Evolutionary conservation across 192 early-diverging fungal species (phyloP).

Genomic region (Podila epicladia): DNA sequence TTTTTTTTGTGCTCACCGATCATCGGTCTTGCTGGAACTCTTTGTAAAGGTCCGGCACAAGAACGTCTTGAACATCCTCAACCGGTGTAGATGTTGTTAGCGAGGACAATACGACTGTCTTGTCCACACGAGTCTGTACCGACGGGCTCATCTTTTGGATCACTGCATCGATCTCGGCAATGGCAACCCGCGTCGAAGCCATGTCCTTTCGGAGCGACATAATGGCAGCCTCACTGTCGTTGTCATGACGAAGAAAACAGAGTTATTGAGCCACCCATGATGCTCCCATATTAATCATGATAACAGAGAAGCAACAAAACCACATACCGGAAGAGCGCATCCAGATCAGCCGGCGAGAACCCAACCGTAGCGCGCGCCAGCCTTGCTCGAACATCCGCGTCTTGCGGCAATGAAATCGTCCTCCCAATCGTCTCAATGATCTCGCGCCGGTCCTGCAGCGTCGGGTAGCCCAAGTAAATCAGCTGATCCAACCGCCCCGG

Average conservation of each 20-base stretch:
- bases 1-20: too few relatives aligned
- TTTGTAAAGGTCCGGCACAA: constrained; percentile 21
- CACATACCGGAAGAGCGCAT: constrained; percentile 64
- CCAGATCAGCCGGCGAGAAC: constrained; percentile 85
- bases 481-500: constrained; percentile 91
- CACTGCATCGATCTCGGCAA: constrained; percentile 22
- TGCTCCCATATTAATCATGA: not conserved
- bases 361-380: constrained; percentile 69
- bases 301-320: not conserved
- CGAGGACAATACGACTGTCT: not conserved
- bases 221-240: constrained; percentile 40
- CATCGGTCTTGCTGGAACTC: constrained; percentile 36
- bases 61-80: not conserved
- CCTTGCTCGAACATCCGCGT: constrained; percentile 51
- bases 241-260: not conserved
- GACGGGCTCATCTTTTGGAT: constrained; percentile 22
- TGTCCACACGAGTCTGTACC: constrained; percentile 15
- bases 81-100: not conserved
- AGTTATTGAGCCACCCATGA: not conserved
- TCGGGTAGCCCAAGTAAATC: constrained; percentile 75
- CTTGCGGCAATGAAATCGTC: constrained; percentile 63
- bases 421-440: constrained; percentile 76
- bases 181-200: constrained; percentile 5
- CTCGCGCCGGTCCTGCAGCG: constrained; percentile 62
- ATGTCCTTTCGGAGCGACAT: constrained; percentile 37